Conservation (phyloP, 257 asterid species). For the Ballota nigra region DNA sequence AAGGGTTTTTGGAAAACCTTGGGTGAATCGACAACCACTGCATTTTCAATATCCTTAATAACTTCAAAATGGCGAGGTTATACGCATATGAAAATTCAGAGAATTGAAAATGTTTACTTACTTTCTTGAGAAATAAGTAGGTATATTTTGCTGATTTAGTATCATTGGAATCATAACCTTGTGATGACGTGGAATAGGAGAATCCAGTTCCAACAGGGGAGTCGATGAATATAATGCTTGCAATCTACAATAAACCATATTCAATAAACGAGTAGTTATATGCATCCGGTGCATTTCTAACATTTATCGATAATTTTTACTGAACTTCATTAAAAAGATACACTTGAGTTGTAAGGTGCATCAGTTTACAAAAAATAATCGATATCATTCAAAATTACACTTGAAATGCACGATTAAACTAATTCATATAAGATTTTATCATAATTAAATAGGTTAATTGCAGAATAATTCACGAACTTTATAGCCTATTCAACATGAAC, state of each 20-base stretch:
- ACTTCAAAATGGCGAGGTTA: neutral
- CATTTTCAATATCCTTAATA: neutral
- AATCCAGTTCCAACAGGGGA: conserved; percentile 49
- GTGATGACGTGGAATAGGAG: conserved; percentile 34
- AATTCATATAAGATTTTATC: no score
- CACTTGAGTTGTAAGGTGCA: no score
- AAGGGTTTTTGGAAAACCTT: conserved; percentile 30
- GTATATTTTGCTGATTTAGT: conserved; percentile 22
- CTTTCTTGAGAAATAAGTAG: conserved; percentile 40
- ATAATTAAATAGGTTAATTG: no score
- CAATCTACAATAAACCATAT: conserved; percentile 21
- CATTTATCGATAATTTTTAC: no score
- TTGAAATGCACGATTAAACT: no score
- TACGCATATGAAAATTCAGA: neutral
- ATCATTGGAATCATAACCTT: conserved; percentile 26
- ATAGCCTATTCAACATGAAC: no score
- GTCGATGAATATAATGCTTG: conserved; percentile 46
- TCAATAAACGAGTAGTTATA: no score
- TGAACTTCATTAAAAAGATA: no score
- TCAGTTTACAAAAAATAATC: no score
- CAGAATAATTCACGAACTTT: no score
- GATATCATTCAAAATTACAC: no score
- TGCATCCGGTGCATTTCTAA: no score
- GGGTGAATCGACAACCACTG: conserved; percentile 64
- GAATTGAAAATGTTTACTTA: neutral